Evolutionary conservation across 768 basidiomycete species (phyloP).

Genomic region (Xerocomellus amylosporus): DNA sequence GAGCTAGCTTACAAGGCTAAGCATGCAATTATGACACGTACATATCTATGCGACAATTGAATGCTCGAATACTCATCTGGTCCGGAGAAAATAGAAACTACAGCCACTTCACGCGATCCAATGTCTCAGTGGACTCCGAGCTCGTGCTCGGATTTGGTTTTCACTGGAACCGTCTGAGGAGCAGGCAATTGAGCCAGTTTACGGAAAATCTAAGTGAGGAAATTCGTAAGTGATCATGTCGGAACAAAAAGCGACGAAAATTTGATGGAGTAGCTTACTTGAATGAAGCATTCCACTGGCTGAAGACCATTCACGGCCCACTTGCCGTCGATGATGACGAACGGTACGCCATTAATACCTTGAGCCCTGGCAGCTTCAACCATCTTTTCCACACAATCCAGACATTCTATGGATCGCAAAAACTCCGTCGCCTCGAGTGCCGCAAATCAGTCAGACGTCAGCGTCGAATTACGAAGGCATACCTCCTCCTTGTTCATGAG

Average conservation of each 20-base stretch:
- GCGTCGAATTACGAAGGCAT: neutral
- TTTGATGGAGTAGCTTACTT: slow-evolving; percentile 19
- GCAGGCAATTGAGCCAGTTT: slow-evolving; percentile 24
- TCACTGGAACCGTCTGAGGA: neutral
- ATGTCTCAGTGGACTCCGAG: neutral
- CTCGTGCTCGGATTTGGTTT: neutral
- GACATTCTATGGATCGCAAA: slow-evolving; percentile 37
- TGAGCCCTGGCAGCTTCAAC: slow-evolving; percentile 37
- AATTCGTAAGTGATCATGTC: neutral
- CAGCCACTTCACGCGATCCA: neutral
- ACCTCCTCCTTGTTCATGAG: slow-evolving; percentile 39
- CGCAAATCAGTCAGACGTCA: neutral
- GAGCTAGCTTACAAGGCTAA: neutral
- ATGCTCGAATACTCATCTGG: neutral
- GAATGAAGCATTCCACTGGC: slow-evolving; percentile 37
- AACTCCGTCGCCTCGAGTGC: slow-evolving; percentile 36
- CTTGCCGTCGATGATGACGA: slow-evolving; percentile 44
- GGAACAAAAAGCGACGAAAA: neutral
- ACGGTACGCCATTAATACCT: slow-evolving; percentile 50
- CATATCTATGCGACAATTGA: neutral
- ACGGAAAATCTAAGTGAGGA: slow-evolving; percentile 25
- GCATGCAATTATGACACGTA: neutral
- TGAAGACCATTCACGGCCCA: slow-evolving; percentile 47
- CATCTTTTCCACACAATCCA: slow-evolving; percentile 38
- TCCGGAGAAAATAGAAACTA: neutral